Evolutionary conservation across 192 early-diverging fungal species (phyloP), one percentile per base, ranked within the genome.

Genomic region (Gonapodya prolifera): DNA sequence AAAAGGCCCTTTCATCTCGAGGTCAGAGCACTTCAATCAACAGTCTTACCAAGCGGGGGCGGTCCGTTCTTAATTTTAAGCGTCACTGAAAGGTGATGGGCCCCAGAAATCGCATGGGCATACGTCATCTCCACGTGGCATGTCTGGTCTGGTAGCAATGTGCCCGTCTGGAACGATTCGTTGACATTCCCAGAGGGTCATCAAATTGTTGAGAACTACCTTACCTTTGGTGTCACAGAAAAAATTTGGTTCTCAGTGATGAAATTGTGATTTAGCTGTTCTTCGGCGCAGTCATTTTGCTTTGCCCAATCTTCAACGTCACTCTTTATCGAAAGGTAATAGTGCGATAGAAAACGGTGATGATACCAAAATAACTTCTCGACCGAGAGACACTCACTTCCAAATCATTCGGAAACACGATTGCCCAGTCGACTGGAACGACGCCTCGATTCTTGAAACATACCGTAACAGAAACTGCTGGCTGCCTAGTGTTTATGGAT

Each of bases 301-400:
- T 87, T 83, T 23, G 87, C 87, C 87, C 87, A 89, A 31, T 83
- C 80, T 73, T 89, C 87, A 35, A 89, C 82, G 74, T 88, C 85
- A 33, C 85, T 81, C 81, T 81, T 30, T 8, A 61, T 23, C 45
- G 23, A 61, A 61, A 61, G 45, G 23, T 16, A 61, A 61, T 61
- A 8, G 8, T 61, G 23, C 8, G 45, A 61, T 61, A 8, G n/a
- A n/a, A n/a, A n/a, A n/a, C n/a, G n/a, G n/a, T n/a, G n/a, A n/a
- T n/a, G n/a, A n/a, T n/a, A n/a, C n/a, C n/a, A n/a, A n/a, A n/a
- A n/a, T n/a, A n/a, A n/a, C n/a, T n/a, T n/a, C n/a, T n/a, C n/a
- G n/a, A n/a, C n/a, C n/a, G n/a, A n/a, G n/a, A 70, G 17, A n/a
- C 8, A 1, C 78, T 2, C 69, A 80, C 81, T 36, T 84, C 84